Percentiles rank a stretch among this genome's conserved stretches.
Conservation (phyloP, 768 basidiomycete genomes). For the Russula sp. region DNA sequence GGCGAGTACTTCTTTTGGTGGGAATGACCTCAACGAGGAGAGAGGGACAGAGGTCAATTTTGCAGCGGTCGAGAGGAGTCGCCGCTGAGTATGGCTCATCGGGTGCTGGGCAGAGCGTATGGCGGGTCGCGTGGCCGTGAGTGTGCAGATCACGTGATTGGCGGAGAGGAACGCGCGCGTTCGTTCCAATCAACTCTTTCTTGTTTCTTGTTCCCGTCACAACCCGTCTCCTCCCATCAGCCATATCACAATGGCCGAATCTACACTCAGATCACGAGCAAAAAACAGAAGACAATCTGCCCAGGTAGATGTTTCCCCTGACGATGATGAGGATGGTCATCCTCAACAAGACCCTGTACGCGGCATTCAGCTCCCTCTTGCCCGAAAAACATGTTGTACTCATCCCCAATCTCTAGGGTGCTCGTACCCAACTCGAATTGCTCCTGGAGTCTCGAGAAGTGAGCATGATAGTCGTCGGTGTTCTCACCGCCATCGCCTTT, state of each 20-base stretch:
- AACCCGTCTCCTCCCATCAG: too few species aligned
- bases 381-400: neutral
- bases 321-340: constrained; percentile 14
- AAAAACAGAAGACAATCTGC: constrained; percentile 21
- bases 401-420: constrained; percentile 39
- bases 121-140: neutral
- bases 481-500: constrained; percentile 74
- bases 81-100: constrained; percentile 62
- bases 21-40: constrained; percentile 54
- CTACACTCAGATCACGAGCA: constrained; percentile 7
- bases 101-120: constrained; percentile 7
- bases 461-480: constrained; percentile 58
- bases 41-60: constrained; percentile 54
- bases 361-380: neutral
- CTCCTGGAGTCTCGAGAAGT: constrained; percentile 60
- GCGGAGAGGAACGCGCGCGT: neutral
- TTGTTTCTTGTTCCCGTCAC: neutral
- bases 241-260: constrained; percentile 19
- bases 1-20: constrained; percentile 53
- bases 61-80: constrained; percentile 48
- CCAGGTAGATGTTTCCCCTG: neutral
- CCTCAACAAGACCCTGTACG: constrained; percentile 22
- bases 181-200: neutral
- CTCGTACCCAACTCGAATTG: constrained; percentile 59
- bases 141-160: neutral